Base-by-base conservation (phyloP, 352 stramenopile species). In the Plasmopara halstedii region DNA sequence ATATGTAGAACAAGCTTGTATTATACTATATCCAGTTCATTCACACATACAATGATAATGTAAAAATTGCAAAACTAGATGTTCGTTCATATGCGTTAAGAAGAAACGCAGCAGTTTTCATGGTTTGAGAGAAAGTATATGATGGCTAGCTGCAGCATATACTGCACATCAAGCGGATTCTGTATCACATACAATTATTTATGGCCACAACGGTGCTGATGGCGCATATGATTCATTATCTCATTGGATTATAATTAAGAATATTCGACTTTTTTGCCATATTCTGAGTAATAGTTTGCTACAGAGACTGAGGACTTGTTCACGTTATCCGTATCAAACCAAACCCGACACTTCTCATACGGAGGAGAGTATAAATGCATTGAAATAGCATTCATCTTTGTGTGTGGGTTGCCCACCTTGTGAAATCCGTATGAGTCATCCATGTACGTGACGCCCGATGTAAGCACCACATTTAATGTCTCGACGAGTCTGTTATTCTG, bases 331-430 rank as follows among this genome's bases (percentile, higher is more conserved):
- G 73, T 67, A 50, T 94, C 74, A 42, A 90, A 63, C 85, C 85
- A 96, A 50, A 95, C 65, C 41, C 79, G 78, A 60, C 91, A 98
- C 54, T 88, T 83, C 17, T 92, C 61, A 62, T 96, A 96, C 31
- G 91, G 91, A 46, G 91, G 91, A 25, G 78, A 73, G 55, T 98
- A 98, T 1, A 98, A 53, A 55, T 98, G 91, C 58, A 98, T 70
- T 4, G 91, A 95, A 45, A 97, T 82, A n/a, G 91, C 84, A 32
- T 86, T 73, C n/a, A 70, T 49, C 42, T 85, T 64, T 6, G 49
- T 29, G 34, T 73, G 54, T 15, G 72, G 73, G 53, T 94, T 92
- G 19, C 81, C 85, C 11, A 97, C 75, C 45, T 96, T 97, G 82
- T 97, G 91, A 49, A 96, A 78, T 19, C 88, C 88, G 10, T 94